Percentiles rank a stretch among this genome's conserved stretches.
These are phyloP conservation scores for Coemansia sp. DNA, from an alignment of 192 early-diverging fungal genomes.

Conservation along the genomic window DNA sequence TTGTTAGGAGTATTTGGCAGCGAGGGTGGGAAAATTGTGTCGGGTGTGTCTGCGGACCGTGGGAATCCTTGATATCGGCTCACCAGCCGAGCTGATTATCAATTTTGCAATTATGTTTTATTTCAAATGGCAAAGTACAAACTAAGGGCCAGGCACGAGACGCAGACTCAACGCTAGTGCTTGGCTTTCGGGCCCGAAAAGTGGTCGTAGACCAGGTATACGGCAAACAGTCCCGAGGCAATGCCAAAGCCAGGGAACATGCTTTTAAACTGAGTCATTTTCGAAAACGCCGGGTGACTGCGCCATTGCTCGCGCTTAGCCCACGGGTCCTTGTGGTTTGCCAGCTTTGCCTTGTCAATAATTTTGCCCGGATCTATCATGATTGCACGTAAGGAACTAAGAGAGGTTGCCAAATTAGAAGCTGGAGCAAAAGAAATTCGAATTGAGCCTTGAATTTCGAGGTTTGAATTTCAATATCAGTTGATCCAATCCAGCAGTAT, in stretches of 20 bases:
- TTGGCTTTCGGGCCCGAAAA: slow-evolving; percentile 47
- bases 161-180: slow-evolving; percentile 9
- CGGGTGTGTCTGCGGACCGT: not conserved
- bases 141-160: not conserved
- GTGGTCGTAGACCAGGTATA: slow-evolving; percentile 66
- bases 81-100: not conserved
- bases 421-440: not conserved
- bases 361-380: slow-evolving; percentile 52
- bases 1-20: not conserved
- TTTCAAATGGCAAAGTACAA: not conserved
- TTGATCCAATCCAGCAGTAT: not conserved
- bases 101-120: too few relatives aligned
- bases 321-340: slow-evolving; percentile 68
- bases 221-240: slow-evolving; percentile 71
- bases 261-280: slow-evolving; percentile 57
- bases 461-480: not conserved
- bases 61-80: not conserved
- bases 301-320: slow-evolving; percentile 72
- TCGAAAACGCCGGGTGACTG: slow-evolving; percentile 65
- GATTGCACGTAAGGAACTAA: not conserved
- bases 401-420: not conserved
- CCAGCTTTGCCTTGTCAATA: slow-evolving; percentile 34
- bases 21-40: slow-evolving; percentile 9
- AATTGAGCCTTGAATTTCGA: not conserved
- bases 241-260: slow-evolving; percentile 78